These are phyloP conservation scores for Lyophyllum shimeji DNA, from an alignment of 768 basidiomycete species.

Conservation along the genomic window DNA sequence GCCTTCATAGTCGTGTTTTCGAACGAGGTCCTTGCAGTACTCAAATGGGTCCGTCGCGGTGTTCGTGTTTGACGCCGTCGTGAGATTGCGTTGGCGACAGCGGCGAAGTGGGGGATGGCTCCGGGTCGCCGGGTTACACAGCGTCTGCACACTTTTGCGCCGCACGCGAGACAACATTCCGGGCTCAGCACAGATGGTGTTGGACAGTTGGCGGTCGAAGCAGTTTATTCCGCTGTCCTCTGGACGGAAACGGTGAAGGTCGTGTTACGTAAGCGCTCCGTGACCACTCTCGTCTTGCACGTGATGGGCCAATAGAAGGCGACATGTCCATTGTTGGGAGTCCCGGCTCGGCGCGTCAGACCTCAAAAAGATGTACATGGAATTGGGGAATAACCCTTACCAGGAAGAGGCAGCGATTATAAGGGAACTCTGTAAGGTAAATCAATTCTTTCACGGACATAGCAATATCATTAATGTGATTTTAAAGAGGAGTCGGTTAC, in stretches of 20 bases:
- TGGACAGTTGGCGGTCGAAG: too few species aligned
- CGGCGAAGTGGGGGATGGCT: background rate
- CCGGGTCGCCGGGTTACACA: background rate
- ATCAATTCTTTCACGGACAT: too few species aligned
- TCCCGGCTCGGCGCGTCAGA: too few species aligned
- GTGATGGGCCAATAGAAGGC: too few species aligned
- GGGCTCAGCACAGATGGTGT: background rate
- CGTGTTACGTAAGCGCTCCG: background rate
- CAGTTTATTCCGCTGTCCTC: too few species aligned
- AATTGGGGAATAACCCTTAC: too few species aligned
- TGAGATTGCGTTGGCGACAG: slow-evolving; percentile 7
- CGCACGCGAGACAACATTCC: background rate
- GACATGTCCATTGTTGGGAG: background rate
- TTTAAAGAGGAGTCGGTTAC: too few species aligned
- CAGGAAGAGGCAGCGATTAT: too few species aligned
- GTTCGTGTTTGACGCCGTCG: slow-evolving; percentile 8
- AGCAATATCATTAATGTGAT: too few species aligned
- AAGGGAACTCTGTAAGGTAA: too few species aligned
- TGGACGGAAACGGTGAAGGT: too few species aligned
- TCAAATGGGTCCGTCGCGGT: slow-evolving; percentile 40
- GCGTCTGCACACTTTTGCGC: background rate
- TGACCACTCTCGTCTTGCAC: background rate
- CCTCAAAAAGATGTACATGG: background rate
- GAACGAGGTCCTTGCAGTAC: slow-evolving; percentile 74
- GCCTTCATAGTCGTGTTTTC: slow-evolving; percentile 81